phyloP scores from a whole-genome alignment of 2,329 filamentous ascomycete species.

The Polychaeton citri region DNA sequence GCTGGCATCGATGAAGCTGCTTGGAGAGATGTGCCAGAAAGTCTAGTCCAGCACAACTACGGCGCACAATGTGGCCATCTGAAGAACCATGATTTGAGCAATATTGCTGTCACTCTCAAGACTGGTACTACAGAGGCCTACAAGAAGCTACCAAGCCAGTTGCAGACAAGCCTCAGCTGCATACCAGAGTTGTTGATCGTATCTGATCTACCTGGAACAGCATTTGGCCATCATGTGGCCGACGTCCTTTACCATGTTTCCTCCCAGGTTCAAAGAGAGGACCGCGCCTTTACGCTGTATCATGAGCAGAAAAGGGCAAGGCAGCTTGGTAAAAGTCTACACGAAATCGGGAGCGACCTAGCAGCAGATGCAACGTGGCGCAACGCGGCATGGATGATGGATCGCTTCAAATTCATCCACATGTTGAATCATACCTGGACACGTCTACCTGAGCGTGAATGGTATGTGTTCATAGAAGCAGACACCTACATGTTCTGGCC shows the following conservation, averaged over 20 bases:
- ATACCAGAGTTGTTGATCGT: slow-evolving; percentile 33
- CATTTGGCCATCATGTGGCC: neutral
- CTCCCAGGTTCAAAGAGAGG: neutral
- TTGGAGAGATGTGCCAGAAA: neutral
- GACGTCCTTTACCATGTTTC: neutral
- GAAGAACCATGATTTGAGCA: slow-evolving; percentile 3
- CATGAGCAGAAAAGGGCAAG: neutral
- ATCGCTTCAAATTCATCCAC: slow-evolving; percentile 41
- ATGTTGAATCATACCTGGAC: slow-evolving; percentile 37
- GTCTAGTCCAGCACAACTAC: neutral
- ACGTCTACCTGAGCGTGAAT: slow-evolving; percentile 30
- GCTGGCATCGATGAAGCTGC: neutral
- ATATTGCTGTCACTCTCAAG: slow-evolving; percentile 42
- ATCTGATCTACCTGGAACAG: slow-evolving; percentile 26
- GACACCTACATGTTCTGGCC: slow-evolving; percentile 33
- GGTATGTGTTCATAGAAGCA: slow-evolving; percentile 40
- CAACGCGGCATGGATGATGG: slow-evolving; percentile 27
- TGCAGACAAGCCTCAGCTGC: slow-evolving; percentile 39
- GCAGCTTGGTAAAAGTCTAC: neutral
- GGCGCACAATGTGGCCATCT: neutral
- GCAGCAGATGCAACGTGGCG: slow-evolving; percentile 19
- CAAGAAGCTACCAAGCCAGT: slow-evolving; percentile 39
- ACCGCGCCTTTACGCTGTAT: neutral
- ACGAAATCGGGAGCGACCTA: slow-evolving; percentile 3
- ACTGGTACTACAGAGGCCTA: slow-evolving; percentile 43